Percentiles rank a stretch among this genome's conserved stretches.
phyloP scores from a whole-genome alignment of 75 land plant species.

The Sequoiadendron giganteum region DNA sequence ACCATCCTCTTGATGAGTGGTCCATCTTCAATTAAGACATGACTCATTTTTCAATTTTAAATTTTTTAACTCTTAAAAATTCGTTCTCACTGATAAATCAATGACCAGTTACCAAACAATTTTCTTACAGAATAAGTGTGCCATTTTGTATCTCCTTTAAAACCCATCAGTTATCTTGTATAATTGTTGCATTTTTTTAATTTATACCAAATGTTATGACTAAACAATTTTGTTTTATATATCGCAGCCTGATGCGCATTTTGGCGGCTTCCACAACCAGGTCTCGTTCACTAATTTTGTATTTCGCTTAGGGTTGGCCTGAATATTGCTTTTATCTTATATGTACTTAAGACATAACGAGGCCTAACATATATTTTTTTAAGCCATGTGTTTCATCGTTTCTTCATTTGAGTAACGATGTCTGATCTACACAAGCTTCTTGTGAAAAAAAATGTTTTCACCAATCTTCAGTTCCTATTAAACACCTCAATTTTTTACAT shows the following conservation, averaged over 20 bases:
- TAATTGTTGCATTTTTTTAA: background rate
- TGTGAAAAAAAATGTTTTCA: background rate
- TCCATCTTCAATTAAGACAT: too few relatives aligned
- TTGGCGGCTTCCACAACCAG: too few relatives aligned
- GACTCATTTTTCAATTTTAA: too few relatives aligned
- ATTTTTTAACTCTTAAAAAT: too few relatives aligned
- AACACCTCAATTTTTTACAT: background rate
- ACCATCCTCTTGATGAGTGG: too few relatives aligned
- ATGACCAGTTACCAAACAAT: too few relatives aligned
- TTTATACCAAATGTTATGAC: background rate
- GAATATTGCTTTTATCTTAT: too few relatives aligned
- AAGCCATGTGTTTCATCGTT: background rate
- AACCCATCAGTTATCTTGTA: background rate
- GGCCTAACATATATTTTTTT: background rate
- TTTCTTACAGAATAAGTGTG: too few relatives aligned
- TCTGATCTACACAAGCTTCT: background rate
- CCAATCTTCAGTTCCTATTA: too few relatives aligned
- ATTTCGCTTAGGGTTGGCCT: background rate
- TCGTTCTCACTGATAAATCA: too few relatives aligned
- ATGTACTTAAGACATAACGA: too few relatives aligned
- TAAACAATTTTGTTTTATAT: background rate
- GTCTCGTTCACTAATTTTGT: background rate
- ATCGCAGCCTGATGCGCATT: background rate
- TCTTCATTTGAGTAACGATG: background rate
- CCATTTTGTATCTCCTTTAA: too few relatives aligned